Base-by-base conservation (phyloP, 768 basidiomycete species). In the Termitomyces sp. region DNA sequence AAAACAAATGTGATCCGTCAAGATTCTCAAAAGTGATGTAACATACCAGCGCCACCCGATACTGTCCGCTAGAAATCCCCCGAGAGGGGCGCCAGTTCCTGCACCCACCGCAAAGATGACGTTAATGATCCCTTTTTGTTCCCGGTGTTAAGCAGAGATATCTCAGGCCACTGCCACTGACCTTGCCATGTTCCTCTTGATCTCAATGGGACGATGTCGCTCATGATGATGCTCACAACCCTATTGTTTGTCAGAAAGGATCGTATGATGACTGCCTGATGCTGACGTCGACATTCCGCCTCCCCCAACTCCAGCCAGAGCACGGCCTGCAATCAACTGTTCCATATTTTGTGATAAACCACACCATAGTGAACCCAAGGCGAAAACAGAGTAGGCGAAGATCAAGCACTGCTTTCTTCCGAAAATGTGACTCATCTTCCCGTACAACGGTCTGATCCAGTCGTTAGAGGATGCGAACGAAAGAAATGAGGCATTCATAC, bases 161-260 rank as follows among this genome's bases (percentile, higher is more conserved):
- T 41, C 9, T 19, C 10, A 41, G 9, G 10, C 30, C 30, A 21
- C n/a, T 4, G 2, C 10, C 19, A 41, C 63, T n/a, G n/a, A 75
- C 82, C 84, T 78, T 85, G 84, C 77, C 83, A 83, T 10, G 81
- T 84, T 26, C 85, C 85, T 51, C 84, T 72, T 24, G 74, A 73
- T 3, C 83, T 73, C 47, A 85, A 70, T 0, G 84, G 81, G 1
- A 84, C 79, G 24, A 85, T 68, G 58, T 85, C 85, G 0, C 82
- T 82, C 70, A 85, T 76, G 43, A 85, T 77, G 54, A 87, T 85
- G 52, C 79, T 80, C 14, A 77, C 79, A 26, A 85, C 69, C 2
- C 82, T 84, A 37, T 26, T 43, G 12, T 30, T 37, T 11, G 28
- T 49, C 26, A 37, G 42, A 22, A 6, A 7, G 32, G 14, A 11